A percentile compares a stretch with the other conserved stretches of the same genome.
phyloP scores from a whole-genome alignment of 164 flowering plant genomes.

The Vitis cinerea region DNA sequence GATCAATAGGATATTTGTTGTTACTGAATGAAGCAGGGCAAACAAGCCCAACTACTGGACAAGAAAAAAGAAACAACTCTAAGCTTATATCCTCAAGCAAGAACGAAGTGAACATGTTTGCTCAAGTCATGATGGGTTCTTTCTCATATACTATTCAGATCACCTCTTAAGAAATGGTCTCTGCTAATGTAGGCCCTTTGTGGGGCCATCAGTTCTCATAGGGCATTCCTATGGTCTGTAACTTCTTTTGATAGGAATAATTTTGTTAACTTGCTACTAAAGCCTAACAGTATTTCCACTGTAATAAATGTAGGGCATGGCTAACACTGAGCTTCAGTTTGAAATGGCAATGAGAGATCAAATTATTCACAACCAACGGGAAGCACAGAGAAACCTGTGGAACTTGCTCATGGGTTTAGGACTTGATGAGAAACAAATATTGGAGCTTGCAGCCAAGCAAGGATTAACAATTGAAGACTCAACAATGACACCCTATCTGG shows the following conservation, averaged over 20 bases:
- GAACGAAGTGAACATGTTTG: background rate
- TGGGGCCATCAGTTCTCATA: background rate
- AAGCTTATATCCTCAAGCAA: background rate
- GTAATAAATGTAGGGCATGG: conserved; percentile 61
- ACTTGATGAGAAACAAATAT: conserved; percentile 64
- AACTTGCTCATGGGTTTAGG: conserved; percentile 71
- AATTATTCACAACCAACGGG: conserved; percentile 74
- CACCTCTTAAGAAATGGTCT: no score
- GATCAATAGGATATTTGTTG: background rate
- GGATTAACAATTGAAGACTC: conserved; percentile 76
- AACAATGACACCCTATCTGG: conserved; percentile 28
- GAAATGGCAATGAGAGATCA: conserved; percentile 95
- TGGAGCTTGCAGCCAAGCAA: conserved; percentile 65
- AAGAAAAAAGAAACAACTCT: background rate
- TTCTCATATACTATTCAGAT: background rate
- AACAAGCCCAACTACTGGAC: background rate
- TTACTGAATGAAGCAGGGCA: background rate
- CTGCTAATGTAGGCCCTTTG: no score
- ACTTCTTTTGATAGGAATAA: background rate
- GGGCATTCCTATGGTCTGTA: no score
- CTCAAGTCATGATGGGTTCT: background rate
- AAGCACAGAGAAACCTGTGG: conserved; percentile 77
- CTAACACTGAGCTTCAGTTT: conserved; percentile 90
- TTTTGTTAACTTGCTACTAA: background rate
- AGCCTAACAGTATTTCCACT: conserved; percentile 8